Percentiles rank a stretch among this genome's conserved stretches.
phyloP scores from a whole-genome alignment of 805 yeast species.

The Ogataea pilisensis region DNA sequence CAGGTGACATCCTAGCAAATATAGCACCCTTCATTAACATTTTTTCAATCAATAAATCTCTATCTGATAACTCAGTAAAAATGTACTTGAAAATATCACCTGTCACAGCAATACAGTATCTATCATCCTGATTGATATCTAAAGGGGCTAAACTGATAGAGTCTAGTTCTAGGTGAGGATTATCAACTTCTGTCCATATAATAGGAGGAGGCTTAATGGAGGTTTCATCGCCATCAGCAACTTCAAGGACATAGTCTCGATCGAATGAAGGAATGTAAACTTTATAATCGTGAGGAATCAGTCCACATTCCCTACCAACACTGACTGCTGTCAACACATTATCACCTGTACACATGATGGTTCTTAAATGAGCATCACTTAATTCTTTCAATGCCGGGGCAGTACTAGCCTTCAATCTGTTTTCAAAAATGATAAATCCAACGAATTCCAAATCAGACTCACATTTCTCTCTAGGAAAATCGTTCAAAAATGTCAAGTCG shows the following conservation, averaged over 20 bases:
- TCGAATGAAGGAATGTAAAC: constrained; percentile 63
- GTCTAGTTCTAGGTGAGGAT: constrained; percentile 56
- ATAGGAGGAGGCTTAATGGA: constrained; percentile 27
- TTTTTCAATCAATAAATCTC: constrained; percentile 38
- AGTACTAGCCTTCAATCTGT: constrained; percentile 75
- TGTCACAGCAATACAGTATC: constrained; percentile 76
- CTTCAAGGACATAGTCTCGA: constrained; percentile 23
- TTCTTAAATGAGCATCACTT: constrained; percentile 66
- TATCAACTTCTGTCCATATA: constrained; percentile 67
- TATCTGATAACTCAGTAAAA: constrained; percentile 49
- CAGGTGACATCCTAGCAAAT: constrained; percentile 98
- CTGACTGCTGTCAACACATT: constrained; percentile 91
- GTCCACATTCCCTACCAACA: constrained; percentile 81
- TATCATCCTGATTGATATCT: constrained; percentile 27
- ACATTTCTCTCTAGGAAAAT: constrained; percentile 54
- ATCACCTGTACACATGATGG: constrained; percentile 98
- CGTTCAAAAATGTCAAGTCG: constrained; percentile 48
- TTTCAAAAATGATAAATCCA: constrained; percentile 92
- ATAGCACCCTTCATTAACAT: constrained; percentile 71
- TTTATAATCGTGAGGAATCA: constrained; percentile 42
- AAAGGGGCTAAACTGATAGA: constrained; percentile 54
- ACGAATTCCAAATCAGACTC: constrained; percentile 69
- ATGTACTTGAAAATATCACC: constrained; percentile 88
- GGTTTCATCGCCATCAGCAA: constrained; percentile 12
- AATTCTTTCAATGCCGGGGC: constrained; percentile 55